A percentile compares a stretch with the other conserved stretches of the same genome.
phyloP scores from a whole-genome alignment of 805 yeast species.

The Nakazawaea ambrosiae region DNA sequence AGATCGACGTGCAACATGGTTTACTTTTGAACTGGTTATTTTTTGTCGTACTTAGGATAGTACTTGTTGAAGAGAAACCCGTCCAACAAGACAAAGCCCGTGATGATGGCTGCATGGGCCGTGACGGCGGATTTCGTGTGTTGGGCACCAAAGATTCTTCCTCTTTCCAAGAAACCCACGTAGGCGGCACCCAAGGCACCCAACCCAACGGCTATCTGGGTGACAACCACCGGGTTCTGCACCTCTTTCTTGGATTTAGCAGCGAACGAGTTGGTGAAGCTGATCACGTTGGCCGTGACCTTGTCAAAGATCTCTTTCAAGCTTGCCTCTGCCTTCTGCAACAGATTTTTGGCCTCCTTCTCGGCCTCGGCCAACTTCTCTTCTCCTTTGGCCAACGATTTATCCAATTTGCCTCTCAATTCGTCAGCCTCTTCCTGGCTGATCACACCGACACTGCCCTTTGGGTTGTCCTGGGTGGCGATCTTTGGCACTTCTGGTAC shows the following conservation, averaged over 20 bases:
- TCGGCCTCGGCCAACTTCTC: slow-evolving; percentile 24
- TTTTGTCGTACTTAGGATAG: slow-evolving; percentile 49
- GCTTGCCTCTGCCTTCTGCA: slow-evolving; percentile 16
- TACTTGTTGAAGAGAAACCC: slow-evolving; percentile 45
- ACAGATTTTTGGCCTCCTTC: slow-evolving; percentile 19
- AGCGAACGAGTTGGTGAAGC: slow-evolving; percentile 15
- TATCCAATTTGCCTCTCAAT: slow-evolving; percentile 15
- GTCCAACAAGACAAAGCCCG: slow-evolving; percentile 50
- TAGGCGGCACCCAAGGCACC: slow-evolving; percentile 42
- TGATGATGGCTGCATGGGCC: slow-evolving; percentile 35
- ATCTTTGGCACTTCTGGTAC: slow-evolving; percentile 25
- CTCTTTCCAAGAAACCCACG: slow-evolving; percentile 38
- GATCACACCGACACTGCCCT: slow-evolving; percentile 10
- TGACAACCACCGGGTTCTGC: slow-evolving; percentile 55
- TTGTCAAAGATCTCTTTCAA: slow-evolving; percentile 16
- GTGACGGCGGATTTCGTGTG: slow-evolving; percentile 9
- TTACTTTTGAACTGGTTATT: too few relatives aligned
- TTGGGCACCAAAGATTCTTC: slow-evolving; percentile 4
- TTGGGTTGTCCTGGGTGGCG: slow-evolving; percentile 15
- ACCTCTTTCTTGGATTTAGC: slow-evolving; percentile 31
- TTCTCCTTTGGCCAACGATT: slow-evolving; percentile 22
- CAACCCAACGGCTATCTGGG: slow-evolving; percentile 43
- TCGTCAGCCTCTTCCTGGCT: slow-evolving; percentile 9
- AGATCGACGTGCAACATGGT: too few relatives aligned
- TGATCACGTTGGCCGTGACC: slow-evolving; percentile 12